Evolutionary conservation across 257 asterid species (phyloP).

Genomic region (Nicotiana knightiana): DNA sequence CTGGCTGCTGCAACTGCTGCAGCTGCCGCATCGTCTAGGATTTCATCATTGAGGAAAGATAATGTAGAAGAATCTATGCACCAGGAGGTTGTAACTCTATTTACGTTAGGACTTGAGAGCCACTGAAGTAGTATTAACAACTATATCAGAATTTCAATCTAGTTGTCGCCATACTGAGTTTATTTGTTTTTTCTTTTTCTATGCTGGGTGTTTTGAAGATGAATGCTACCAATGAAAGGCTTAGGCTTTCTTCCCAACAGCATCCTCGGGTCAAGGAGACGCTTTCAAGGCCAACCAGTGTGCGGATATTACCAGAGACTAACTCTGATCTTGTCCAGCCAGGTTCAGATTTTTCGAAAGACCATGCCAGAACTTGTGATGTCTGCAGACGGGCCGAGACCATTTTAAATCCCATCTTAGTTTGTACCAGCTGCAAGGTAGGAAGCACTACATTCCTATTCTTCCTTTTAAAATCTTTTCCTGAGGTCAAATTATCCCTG

Average conservation of each 20-base stretch:
- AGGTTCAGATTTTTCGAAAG: constrained; percentile 50
- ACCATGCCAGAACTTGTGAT: constrained; percentile 74
- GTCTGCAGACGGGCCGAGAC: constrained; percentile 82
- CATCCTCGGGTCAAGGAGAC: constrained; percentile 61
- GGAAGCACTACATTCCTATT: neutral
- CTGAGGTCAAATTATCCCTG: neutral
- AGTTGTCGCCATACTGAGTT: constrained; percentile 2
- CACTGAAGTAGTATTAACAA: neutral
- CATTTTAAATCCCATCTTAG: constrained; percentile 65
- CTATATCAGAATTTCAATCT: neutral
- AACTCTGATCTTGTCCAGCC: constrained; percentile 39
- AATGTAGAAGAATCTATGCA: constrained; percentile 54
- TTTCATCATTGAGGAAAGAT: constrained; percentile 79
- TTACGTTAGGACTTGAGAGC: neutral
- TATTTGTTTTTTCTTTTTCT: neutral
- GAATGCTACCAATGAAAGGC: constrained; percentile 36
- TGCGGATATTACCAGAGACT: constrained; percentile 43
- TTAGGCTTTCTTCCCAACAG: constrained; percentile 43
- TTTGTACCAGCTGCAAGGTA: constrained; percentile 97
- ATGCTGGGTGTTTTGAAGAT: constrained; percentile 48
- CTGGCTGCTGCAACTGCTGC: constrained; percentile 99
- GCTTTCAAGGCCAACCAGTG: constrained; percentile 43
- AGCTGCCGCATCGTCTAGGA: constrained; percentile 92
- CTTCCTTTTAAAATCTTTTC: neutral
- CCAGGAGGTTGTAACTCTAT: constrained; percentile 45